Percentiles rank a stretch among this genome's conserved stretches.
Conservation (phyloP, 2,329 filamentous ascomycete species). For the Fusarium tricinctum region DNA sequence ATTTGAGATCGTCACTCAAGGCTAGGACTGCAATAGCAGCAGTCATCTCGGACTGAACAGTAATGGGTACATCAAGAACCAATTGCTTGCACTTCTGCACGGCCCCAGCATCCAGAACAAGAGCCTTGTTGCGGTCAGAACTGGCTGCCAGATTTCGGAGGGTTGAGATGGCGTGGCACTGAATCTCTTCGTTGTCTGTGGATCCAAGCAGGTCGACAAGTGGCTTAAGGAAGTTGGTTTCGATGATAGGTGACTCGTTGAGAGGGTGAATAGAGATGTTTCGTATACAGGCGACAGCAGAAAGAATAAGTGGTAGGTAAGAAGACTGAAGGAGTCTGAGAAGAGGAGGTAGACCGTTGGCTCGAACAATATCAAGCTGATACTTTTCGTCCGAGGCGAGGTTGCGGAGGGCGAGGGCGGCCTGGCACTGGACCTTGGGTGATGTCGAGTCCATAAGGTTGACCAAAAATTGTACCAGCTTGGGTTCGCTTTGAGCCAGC, state of each 20-base stretch:
- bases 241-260: conserved; percentile 98
- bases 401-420: conserved; percentile 92
- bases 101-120: conserved; percentile 96
- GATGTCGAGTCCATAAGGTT: conserved; percentile 98
- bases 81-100: conserved; percentile 99
- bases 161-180: conserved; percentile 98
- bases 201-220: conserved; percentile 94
- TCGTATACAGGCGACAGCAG: conserved; percentile 96
- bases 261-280: conserved; percentile 99
- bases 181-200: conserved; percentile 98
- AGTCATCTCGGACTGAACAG: conserved; percentile 99
- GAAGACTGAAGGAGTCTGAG: conserved; percentile 93
- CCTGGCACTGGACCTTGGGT: conserved; percentile 98
- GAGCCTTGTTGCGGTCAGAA: conserved; percentile 96
- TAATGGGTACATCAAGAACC: conserved; percentile 91
- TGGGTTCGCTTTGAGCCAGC: conserved; percentile 89
- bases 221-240: conserved; percentile 94
- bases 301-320: conserved; percentile 94
- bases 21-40: conserved; percentile 98
- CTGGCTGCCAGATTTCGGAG: conserved; percentile 95
- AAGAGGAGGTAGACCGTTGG: conserved; percentile 86
- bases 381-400: conserved; percentile 98
- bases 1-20: conserved; percentile 94
- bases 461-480: conserved; percentile 92
- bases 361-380: conserved; percentile 95